Evolutionary conservation across 2,329 filamentous ascomycete genomes (phyloP).

Genomic region (Taxawa tesnikishii): DNA sequence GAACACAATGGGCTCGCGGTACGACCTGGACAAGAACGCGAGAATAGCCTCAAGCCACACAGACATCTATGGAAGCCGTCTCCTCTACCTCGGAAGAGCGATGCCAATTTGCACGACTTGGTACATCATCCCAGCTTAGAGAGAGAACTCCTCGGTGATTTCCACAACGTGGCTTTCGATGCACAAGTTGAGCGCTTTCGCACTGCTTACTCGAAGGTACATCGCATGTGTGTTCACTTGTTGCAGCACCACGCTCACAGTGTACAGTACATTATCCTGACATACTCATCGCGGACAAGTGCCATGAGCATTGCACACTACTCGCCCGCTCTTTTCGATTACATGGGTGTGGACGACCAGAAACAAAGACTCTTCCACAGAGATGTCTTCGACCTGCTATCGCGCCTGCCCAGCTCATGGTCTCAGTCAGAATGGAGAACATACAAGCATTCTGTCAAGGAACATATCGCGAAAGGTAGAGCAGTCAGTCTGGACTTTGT

Average conservation of each 20-base stretch:
- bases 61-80: too few species aligned
- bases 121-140: constrained; percentile 22
- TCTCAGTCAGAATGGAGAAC: constrained; percentile 27
- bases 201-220: constrained; percentile 31
- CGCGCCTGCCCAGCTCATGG: constrained; percentile 27
- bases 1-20: too few species aligned
- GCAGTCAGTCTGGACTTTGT: constrained; percentile 18
- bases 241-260: neutral
- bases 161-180: constrained; percentile 23
- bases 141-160: constrained; percentile 22
- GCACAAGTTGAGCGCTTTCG: constrained; percentile 30
- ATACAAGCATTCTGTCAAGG: constrained; percentile 33
- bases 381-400: constrained; percentile 45
- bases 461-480: constrained; percentile 18
- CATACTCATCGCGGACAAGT: constrained; percentile 13
- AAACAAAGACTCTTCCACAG: constrained; percentile 23
- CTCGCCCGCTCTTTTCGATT: constrained; percentile 34
- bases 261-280: constrained; percentile 27
- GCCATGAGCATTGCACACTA: constrained; percentile 33
- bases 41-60: too few species aligned
- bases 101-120: too few species aligned
- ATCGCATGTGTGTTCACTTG: neutral
- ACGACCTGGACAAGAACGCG: too few species aligned
- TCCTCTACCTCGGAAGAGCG: neutral
- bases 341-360: constrained; percentile 31